Base-by-base conservation (phyloP, 805 yeast genomes). In the Metschnikowia orientalis region DNA sequence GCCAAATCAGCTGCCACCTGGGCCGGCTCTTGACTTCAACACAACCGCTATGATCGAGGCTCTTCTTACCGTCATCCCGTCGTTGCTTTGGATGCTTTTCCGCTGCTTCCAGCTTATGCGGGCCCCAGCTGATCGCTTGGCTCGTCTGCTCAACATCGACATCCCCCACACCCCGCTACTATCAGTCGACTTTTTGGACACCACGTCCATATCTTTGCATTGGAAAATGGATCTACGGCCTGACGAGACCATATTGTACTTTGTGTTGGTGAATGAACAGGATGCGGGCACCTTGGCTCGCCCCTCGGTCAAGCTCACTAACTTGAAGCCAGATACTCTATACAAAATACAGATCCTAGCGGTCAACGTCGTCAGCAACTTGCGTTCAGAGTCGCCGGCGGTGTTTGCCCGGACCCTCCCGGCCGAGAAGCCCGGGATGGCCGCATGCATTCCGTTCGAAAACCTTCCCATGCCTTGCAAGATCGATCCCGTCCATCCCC, bases 111-210 rank as follows among this genome's bases (percentile, higher is more conserved):
- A 50, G 35, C 50, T 66, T 11, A 48, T 63, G 30, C 50, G 48
- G 28, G 56, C 74, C 2, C 79, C 82, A 2, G 56, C 70, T 16
- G 71, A 67, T 9, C 65, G 63, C 30, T 56, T 74, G 16, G 62
- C 75, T 19, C 61, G 60, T 32, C 63, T 63, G 20, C 53, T 78
- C 24, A 65, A 68, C 41, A 64, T 77, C 13, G 71, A 69, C 18
- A 71, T 78, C 20, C 85, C 85, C 4, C 69, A 65, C 35, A 61
- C 73, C 6, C 81, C 81, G 3, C 54, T 58, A 28, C 59, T 77
- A 10, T 75, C 79, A 30, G 65, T 78, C 5, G 82, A 76, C 45
- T 66, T 69, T 42, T 68, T 78, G 29, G 64, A 72, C 5, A 54
- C 59, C 21, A 47, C 56, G 6, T 56, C 71, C 17, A 69, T 75